Evolutionary conservation across 768 basidiomycete genomes (phyloP).

Genomic region (Hirschioporus abietinus): DNA sequence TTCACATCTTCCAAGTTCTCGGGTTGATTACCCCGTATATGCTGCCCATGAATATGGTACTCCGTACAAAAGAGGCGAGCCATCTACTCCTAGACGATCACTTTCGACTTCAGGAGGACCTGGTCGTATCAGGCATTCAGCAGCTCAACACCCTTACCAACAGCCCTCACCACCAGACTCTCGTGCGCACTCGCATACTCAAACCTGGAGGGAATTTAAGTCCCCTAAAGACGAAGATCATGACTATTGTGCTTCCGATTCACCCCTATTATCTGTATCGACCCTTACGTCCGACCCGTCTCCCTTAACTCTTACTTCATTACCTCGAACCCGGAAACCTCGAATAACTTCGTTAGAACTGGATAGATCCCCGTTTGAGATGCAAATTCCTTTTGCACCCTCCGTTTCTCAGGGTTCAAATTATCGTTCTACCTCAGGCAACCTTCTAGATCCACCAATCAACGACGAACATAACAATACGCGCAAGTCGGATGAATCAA

Average conservation of each 20-base stretch:
- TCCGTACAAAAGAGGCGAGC: neutral
- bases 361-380: neutral
- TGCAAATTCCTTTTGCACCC: neutral
- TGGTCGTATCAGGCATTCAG: neutral
- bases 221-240: neutral
- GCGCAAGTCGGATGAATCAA: neutral
- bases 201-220: neutral
- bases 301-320: neutral
- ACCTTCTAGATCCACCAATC: neutral
- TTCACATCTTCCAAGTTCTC: neutral
- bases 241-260: neutral
- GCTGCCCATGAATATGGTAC: neutral
- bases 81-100: neutral
- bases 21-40: neutral
- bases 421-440: neutral
- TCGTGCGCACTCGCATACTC: neutral
- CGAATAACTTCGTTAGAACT: neutral
- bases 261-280: neutral
- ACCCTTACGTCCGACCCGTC: neutral
- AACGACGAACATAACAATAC: neutral
- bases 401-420: neutral
- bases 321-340: neutral
- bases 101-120: neutral
- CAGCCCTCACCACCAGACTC: neutral
- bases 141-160: neutral